Base-by-base conservation (phyloP, 768 basidiomycete genomes). In the Leccinum sublutescens region DNA sequence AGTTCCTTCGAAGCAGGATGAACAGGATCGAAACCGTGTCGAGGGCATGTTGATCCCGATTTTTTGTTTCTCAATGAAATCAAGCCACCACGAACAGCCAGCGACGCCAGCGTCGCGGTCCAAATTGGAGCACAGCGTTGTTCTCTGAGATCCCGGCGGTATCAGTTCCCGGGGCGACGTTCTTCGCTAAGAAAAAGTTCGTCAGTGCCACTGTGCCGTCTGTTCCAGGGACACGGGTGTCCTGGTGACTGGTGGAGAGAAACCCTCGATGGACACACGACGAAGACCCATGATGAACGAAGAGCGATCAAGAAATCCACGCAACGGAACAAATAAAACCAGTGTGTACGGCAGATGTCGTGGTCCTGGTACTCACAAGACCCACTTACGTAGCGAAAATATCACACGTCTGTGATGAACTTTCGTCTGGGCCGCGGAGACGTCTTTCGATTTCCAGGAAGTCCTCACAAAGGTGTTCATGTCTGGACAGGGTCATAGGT, bases 391-490 rank as follows among this genome's bases (percentile, higher is more conserved):
- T 19, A 45, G 33, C 47, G 58, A 23, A 40, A 51, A 56, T 23
- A 33, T 49, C 29, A 38, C 52, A 56, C 48, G 52, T 49, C 38
- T 21, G 29, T 38, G 21, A 9, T 12, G 0, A 36, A 23, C 48
- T 21, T 5, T 38, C 36, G 23, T 49, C 43, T 54, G 36, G 12
- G 23, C 63, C 56, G 56, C 56, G 56, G 60, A 45, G 60, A 51
- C 25, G 21, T 60, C 43, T 45, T 40, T 63, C 55, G 31, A 29
- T 34, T 56, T 23, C 53, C 36, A 5, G 23, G 19, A 23, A 49
- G 55, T 31, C 40, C 29, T 50, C 38, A 64, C 62, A 47, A 60
- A 31, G 57, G 19, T 38, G n/a, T 57, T 33, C 52, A 17, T 45
- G 50, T 29, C 50, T 56, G 12, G 45, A 38, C 25, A 56, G 33